Base-by-base conservation (phyloP, 163 green algal genomes). In the Chlamydomonas reinhardtii region DNA sequence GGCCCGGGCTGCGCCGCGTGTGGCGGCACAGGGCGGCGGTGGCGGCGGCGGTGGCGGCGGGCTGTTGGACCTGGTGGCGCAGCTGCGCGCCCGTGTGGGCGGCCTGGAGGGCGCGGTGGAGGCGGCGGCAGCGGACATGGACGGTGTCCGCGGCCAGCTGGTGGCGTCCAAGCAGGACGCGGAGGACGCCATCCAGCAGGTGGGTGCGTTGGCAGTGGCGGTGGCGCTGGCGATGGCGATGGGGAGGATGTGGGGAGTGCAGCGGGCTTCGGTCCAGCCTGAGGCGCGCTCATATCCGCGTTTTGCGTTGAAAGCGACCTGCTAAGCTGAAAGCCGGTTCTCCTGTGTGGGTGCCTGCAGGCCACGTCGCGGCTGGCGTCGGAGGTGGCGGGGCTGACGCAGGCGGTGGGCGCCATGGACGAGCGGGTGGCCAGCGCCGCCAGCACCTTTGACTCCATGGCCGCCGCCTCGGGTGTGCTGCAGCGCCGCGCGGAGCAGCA, bases 11-110 rank as follows among this genome's bases (percentile, higher is more conserved):
- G 48, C 48, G 48, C 48, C 48, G 48, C 48, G 48, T 17, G 6
- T 56, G 48, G 48, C 19, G 48, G 11, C 48, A 14, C 48, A 56
- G 11, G 64, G 69, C 9, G 34, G 65, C 56, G 37, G 29, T 34
- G 22, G 62, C 22, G 64, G 69, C 9, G 34, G 65, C 56, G 37
- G 29, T 34, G 22, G 62, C 22, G 39, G 74, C 29, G 64, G 74
- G 14, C 37, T 88, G 73, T 59, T 78, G 74, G 72, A 79, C 11
- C 34, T 64, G 48, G 74, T 85, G 35, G 74, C 65, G 24, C 34
- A 82, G 69, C 35, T 89, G 22, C 37, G 39, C 6, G 48, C 59
- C 2, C 74, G 79, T 2, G 37, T 89, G 5, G 69, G 35, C 15
- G 84, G 37, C 8, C 62, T 89, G 32, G 66, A 83, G 75, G 37